phyloP scores from a whole-genome alignment of 805 yeast species.

The Cyberlindnera mycetangii region DNA sequence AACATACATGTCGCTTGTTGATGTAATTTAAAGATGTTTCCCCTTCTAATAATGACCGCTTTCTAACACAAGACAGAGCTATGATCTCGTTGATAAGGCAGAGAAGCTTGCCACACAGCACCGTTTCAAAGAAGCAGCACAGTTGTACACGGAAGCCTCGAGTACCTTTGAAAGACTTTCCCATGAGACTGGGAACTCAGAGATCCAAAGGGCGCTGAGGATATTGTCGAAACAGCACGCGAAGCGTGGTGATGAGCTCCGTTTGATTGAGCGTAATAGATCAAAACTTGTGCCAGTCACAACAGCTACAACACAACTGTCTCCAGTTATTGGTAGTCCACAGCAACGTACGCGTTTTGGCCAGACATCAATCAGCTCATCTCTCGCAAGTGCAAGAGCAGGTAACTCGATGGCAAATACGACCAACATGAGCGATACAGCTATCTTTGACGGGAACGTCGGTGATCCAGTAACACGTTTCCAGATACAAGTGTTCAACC shows the following conservation, averaged over 20 bases:
- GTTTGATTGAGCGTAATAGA: not conserved
- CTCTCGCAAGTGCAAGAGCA: constrained; percentile 2
- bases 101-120: constrained; percentile 44
- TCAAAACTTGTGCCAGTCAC: constrained; percentile 2
- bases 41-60: constrained; percentile 59
- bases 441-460: constrained; percentile 1
- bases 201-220: constrained; percentile 30
- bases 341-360: constrained; percentile 2
- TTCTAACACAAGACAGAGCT: constrained; percentile 4
- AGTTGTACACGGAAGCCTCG: constrained; percentile 37
- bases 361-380: constrained; percentile 5
- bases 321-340: not conserved
- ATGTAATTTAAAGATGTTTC: constrained; percentile 73
- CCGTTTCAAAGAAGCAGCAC: constrained; percentile 40
- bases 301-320: not conserved
- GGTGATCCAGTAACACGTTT: constrained; percentile 24
- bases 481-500: constrained; percentile 21
- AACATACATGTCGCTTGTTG: constrained; percentile 25
- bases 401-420: not conserved
- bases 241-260: constrained; percentile 31
- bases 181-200: constrained; percentile 23
- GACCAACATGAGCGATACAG: constrained; percentile 8
- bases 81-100: constrained; percentile 43
- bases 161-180: constrained; percentile 30
- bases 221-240: constrained; percentile 30